Evolutionary conservation across 1,139 yeast genomes (phyloP).

Genomic region (Saccharomyces uvarum): DNA sequence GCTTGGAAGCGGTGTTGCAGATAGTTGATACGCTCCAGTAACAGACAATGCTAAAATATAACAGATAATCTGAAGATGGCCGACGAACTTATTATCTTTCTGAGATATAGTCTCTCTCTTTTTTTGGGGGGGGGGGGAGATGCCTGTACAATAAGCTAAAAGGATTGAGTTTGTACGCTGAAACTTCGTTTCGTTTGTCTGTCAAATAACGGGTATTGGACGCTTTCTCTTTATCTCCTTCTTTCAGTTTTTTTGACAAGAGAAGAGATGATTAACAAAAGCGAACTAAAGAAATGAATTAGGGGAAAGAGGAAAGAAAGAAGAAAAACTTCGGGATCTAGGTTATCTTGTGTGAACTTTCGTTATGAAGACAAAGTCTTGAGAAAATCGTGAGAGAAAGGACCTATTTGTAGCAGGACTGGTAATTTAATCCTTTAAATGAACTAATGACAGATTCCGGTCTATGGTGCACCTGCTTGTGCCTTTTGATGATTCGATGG

Average conservation of each 20-base stretch:
- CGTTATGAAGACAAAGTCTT: neutral
- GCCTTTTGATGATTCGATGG: constrained; percentile 3
- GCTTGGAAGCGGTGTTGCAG: neutral
- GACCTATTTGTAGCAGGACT: neutral
- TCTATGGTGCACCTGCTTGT: neutral
- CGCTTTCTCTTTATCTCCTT: neutral
- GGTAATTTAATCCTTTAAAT: neutral
- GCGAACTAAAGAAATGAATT: neutral
- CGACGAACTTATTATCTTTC: neutral
- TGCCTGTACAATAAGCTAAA: neutral
- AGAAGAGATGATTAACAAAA: neutral
- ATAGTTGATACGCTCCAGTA: neutral
- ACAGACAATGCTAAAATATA: neutral
- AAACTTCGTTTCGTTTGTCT: neutral
- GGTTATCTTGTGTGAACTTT: neutral
- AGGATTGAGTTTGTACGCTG: neutral
- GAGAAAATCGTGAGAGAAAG: neutral
- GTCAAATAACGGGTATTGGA: neutral
- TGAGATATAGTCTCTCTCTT: neutral
- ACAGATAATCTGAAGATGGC: neutral
- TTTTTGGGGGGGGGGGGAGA: neutral
- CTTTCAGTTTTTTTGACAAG: neutral
- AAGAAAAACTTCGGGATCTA: neutral
- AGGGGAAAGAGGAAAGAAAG: neutral
- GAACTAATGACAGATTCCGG: neutral